Conservation (phyloP, 768 basidiomycete genomes). For the Tubosaeta sp. region DNA sequence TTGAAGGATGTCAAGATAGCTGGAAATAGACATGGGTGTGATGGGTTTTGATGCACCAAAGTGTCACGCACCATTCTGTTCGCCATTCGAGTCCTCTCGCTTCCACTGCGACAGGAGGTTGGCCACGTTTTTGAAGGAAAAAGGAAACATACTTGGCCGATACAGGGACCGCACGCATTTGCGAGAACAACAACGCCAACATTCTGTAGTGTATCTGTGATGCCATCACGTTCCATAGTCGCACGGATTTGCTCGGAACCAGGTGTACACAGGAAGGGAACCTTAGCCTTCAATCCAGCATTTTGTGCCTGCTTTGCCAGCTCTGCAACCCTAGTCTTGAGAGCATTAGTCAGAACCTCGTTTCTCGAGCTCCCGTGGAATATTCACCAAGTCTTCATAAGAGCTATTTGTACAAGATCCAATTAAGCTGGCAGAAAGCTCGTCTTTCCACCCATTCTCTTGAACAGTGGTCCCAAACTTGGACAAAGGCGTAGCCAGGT, state of each 20-base stretch:
- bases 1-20: conserved; percentile 98
- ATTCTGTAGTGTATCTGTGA: conserved; percentile 75
- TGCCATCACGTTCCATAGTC: conserved; percentile 91
- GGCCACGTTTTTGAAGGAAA: conserved; percentile 1
- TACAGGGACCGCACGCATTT: conserved; percentile 98
- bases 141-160: conserved; percentile 68
- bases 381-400: conserved; percentile 85
- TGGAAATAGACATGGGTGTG: conserved; percentile 26
- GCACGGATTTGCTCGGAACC: conserved; percentile 96
- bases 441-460: conserved; percentile 90
- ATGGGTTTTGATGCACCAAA: conserved; percentile 3
- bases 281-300: conserved; percentile 76
- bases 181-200: conserved; percentile 95
- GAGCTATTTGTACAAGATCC: conserved; percentile 99
- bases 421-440: conserved; percentile 86
- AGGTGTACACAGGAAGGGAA: conserved; percentile 85
- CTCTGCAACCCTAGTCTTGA: conserved; percentile 84
- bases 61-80: conserved; percentile 74
- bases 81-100: conserved; percentile 77
- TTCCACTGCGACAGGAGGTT: conserved; percentile 65
- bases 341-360: conserved; percentile 2
- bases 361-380: neutral
- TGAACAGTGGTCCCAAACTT: conserved; percentile 77
- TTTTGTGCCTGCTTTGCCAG: conserved; percentile 85
- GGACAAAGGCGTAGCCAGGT: conserved; percentile 90